A percentile compares a stretch with the other conserved stretches of the same genome.
phyloP scores from a whole-genome alignment of 352 stramenopile species.

The Blastocystis sp. region DNA sequence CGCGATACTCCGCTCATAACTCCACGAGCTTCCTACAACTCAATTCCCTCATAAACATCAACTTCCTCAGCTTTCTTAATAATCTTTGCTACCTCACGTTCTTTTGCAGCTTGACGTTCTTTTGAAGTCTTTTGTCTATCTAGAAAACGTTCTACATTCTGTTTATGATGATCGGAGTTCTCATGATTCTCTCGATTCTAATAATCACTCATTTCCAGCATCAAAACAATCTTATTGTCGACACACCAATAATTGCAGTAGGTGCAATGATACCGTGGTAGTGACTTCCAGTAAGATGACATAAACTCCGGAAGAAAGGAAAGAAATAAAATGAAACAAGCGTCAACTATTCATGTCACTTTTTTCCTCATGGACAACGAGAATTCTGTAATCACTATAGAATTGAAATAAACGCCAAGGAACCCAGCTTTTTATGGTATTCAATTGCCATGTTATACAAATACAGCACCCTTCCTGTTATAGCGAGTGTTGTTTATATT shows the following conservation, averaged over 20 bases:
- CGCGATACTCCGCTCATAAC: neutral
- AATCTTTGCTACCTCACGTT: conserved; percentile 22
- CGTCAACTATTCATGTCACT: neutral
- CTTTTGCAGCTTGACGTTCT: conserved; percentile 11
- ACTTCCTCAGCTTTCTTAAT: conserved; percentile 24
- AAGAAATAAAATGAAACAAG: neutral
- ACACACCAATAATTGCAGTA: conserved; percentile 67
- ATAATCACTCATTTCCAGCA: neutral
- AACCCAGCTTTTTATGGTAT: conserved; percentile 62
- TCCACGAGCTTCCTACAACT: conserved; percentile 25
- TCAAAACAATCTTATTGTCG: conserved; percentile 55
- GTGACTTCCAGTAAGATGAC: conserved; percentile 39
- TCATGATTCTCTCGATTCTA: conserved; percentile 59
- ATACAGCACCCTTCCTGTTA: conserved; percentile 13
- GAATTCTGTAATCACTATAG: neutral
- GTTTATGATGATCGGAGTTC: conserved; percentile 40
- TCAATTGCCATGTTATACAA: conserved; percentile 67
- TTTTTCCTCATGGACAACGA: neutral
- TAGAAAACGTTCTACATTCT: conserved; percentile 54
- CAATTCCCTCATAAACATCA: neutral
- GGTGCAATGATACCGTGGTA: conserved; percentile 34
- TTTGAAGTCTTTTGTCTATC: conserved; percentile 11
- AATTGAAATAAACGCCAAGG: neutral
- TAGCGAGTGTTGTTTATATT: neutral
- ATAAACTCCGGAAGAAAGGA: neutral